Conservation (phyloP, 2,329 filamentous ascomycete species). For the Exophiala calicioides region DNA sequence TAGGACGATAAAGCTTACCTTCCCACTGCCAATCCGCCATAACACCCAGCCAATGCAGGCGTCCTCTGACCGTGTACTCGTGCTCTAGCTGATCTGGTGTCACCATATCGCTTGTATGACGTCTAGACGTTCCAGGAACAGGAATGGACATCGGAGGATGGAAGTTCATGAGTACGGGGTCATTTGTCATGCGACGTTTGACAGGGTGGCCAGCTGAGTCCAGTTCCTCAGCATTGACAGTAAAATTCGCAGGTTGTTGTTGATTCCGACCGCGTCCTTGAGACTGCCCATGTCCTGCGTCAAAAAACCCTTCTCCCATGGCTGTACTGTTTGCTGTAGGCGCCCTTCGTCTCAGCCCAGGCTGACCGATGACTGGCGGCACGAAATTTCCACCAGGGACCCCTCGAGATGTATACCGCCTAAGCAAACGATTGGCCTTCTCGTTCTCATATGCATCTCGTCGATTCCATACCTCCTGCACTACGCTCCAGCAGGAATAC, state of each 20-base stretch:
- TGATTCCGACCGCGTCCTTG: conserved; percentile 1
- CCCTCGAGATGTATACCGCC: conserved; percentile 50
- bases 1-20: conserved; percentile 46
- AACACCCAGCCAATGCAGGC: conserved; percentile 68
- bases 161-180: not conserved
- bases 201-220: conserved; percentile 9
- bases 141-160: not conserved
- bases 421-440: conserved; percentile 38
- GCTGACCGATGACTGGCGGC: conserved; percentile 22
- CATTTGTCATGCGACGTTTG: conserved; percentile 15
- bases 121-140: conserved; percentile 4
- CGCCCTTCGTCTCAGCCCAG: conserved; percentile 24
- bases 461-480: conserved; percentile 66
- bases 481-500: conserved; percentile 64
- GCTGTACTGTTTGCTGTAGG: conserved; percentile 4
- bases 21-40: conserved; percentile 75
- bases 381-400: conserved; percentile 22
- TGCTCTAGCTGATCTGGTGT: conserved; percentile 45
- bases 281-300: not conserved
- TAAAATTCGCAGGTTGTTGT: not conserved
- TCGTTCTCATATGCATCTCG: conserved; percentile 56
- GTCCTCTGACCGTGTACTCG: conserved; percentile 65
- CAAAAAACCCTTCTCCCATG: conserved; percentile 10
- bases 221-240: not conserved
- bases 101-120: conserved; percentile 37